A percentile compares a stretch with the other conserved stretches of the same genome.
phyloP scores from a whole-genome alignment of 805 yeast genomes.

The Candida endomychidarum region DNA sequence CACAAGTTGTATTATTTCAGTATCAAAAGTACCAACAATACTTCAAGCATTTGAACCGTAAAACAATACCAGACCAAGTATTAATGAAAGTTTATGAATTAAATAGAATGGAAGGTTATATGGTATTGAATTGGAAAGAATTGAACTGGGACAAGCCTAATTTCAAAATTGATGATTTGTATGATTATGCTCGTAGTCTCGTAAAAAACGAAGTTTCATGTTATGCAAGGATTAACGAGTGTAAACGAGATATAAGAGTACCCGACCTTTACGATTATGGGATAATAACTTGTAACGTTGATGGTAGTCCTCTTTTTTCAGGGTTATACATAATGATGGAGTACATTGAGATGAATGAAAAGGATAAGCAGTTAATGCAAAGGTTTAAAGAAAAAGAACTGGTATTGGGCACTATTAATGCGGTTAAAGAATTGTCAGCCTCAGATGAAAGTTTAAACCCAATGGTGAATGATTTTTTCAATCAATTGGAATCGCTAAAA shows the following conservation, averaged over 20 bases:
- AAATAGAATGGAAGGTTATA: background rate
- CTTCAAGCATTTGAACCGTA: background rate
- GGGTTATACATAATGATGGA: background rate
- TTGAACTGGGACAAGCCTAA: background rate
- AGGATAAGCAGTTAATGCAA: background rate
- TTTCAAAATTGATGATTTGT: background rate
- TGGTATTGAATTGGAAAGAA: background rate
- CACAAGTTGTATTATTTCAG: background rate
- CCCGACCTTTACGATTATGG: background rate
- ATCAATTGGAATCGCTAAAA: no score
- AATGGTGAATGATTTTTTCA: background rate
- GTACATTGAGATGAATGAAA: background rate
- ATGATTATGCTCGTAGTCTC: background rate
- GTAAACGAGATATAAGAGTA: background rate
- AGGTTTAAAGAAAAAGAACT: background rate
- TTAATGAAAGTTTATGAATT: background rate
- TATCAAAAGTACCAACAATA: background rate
- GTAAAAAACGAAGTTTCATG: background rate
- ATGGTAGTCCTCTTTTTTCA: background rate
- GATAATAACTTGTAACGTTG: background rate
- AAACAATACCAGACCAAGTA: background rate
- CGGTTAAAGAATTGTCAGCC: background rate
- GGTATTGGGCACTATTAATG: background rate
- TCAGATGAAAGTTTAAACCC: background rate
- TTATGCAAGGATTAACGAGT: background rate